Evolutionary conservation across 2,329 filamentous ascomycete genomes (phyloP), one percentile per base, ranked within the genome.

Genomic region (Diaporthe sp.): DNA sequence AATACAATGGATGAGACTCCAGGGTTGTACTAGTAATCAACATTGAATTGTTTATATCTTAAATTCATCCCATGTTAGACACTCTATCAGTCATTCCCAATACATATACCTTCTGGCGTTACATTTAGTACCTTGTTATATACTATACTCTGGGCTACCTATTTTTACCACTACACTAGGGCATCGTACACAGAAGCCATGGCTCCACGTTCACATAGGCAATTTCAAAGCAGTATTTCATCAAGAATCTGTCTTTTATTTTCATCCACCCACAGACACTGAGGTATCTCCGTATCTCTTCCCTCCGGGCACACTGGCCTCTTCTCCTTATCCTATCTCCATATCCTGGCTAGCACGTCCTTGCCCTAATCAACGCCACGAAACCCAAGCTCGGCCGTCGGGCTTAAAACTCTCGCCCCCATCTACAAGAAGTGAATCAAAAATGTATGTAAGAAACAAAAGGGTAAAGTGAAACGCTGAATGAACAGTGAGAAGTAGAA

Each of bases 341-440:
- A 0, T 22, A 54, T 54, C 33, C 47, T 54, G n/a, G 35, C 25
- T n/a, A 17, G 17, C 12, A 54, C 9, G 15, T 38, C 30, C 33
- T 19, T 10, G 30, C n/a, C 42, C 64, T 38, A 4, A 28, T 38
- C 47, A 28, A 30, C 33, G n/a, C 22, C 5, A 1, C 25, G 3
- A 22, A 38, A 68, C 17, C 8, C 4, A 54, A 52, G 13, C 22
- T 50, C 22, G 45, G 10, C 33, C 3, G 25, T 25, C 19, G 25
- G 42, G 19, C 10, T n/a, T 10, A 30, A 7, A 47, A 28, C 22
- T 35, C 17, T 9, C 4, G 19, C 19, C 60, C 61, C 60, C 61
- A 17, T 66, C 42, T 54, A 28, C n/a, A 54, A 68, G 33, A 68
- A 68, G 38, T 19, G 45, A 54, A 40, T 30, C n/a, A 54, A 67